Evolutionary conservation across 768 basidiomycete species (phyloP).

Genomic region (Russula lepida): DNA sequence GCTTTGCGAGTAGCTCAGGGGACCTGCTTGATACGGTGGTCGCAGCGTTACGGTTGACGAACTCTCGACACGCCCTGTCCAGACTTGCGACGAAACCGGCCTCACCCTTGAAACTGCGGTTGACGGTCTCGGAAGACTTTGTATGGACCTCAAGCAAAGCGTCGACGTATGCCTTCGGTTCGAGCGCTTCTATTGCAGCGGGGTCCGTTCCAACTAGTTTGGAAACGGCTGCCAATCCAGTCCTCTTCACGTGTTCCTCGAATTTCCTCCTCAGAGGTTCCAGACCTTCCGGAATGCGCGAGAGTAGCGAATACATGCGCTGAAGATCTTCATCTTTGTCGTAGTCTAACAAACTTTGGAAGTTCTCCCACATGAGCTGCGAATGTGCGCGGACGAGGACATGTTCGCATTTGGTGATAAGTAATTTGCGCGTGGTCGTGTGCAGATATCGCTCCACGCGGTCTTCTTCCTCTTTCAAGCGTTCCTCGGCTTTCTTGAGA

Average conservation of each 20-base stretch:
- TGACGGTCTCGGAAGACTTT: slow-evolving; percentile 86
- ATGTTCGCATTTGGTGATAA: slow-evolving; percentile 80
- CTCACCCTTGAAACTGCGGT: slow-evolving; percentile 84
- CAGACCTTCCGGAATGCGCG: slow-evolving; percentile 82
- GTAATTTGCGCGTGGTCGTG: slow-evolving; percentile 74
- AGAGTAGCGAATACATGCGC: slow-evolving; percentile 89
- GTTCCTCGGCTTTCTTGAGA: slow-evolving; percentile 88
- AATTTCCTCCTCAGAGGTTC: slow-evolving; percentile 89
- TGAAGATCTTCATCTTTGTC: slow-evolving; percentile 94
- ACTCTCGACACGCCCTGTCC: slow-evolving; percentile 92
- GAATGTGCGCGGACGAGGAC: slow-evolving; percentile 85
- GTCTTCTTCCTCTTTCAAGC: slow-evolving; percentile 89
- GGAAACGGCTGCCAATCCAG: slow-evolving; percentile 74
- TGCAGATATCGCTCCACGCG: slow-evolving; percentile 92
- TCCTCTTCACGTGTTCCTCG: slow-evolving; percentile 90
- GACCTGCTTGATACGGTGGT: slow-evolving; percentile 80
- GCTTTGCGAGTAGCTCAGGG: slow-evolving; percentile 87
- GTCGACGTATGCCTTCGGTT: slow-evolving; percentile 93
- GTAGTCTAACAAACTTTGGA: slow-evolving; percentile 81
- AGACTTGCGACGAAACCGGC: slow-evolving; percentile 89
- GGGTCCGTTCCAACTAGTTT: slow-evolving; percentile 52
- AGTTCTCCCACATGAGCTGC: slow-evolving; percentile 84
- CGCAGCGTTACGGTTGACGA: slow-evolving; percentile 88
- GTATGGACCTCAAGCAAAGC: slow-evolving; percentile 84
- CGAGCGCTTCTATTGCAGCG: slow-evolving; percentile 52